Evolutionary conservation across 768 basidiomycete genomes (phyloP).

Genomic region (Leccinellum luteum): DNA sequence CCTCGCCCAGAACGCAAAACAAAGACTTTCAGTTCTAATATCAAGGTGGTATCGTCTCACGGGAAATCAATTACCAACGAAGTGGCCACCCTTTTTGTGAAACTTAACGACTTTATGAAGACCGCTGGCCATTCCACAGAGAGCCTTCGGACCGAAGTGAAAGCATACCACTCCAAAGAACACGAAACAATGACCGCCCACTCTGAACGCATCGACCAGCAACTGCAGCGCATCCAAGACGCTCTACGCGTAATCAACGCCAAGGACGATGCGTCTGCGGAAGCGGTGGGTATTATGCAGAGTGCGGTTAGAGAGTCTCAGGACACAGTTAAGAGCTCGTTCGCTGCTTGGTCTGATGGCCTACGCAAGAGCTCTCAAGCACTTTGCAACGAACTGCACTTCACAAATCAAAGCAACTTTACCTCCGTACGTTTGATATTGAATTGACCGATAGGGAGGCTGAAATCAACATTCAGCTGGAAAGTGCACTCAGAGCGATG

Average conservation of each 20-base stretch:
- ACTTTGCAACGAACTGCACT: slow-evolving; percentile 47
- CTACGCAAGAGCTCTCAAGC: slow-evolving; percentile 48
- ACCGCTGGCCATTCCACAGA: slow-evolving; percentile 50
- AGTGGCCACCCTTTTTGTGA: slow-evolving; percentile 50
- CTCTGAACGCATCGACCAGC: slow-evolving; percentile 54
- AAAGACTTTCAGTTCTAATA: slow-evolving; percentile 59
- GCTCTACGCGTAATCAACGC: slow-evolving; percentile 52
- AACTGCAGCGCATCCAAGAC: slow-evolving; percentile 53
- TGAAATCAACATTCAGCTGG: slow-evolving; percentile 37
- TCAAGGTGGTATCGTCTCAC: slow-evolving; percentile 60
- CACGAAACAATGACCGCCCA: slow-evolving; percentile 49
- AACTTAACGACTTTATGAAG: slow-evolving; percentile 61
- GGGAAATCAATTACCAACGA: slow-evolving; percentile 57
- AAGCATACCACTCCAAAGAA: slow-evolving; percentile 55
- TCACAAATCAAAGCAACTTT: slow-evolving; percentile 44
- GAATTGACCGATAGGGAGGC: not conserved
- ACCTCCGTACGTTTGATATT: slow-evolving; percentile 35
- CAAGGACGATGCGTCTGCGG: slow-evolving; percentile 53
- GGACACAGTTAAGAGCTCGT: slow-evolving; percentile 49
- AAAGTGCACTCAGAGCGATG: slow-evolving; percentile 57
- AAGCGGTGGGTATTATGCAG: slow-evolving; percentile 49
- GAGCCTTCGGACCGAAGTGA: slow-evolving; percentile 54
- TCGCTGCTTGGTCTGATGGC: slow-evolving; percentile 53
- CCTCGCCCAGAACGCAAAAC: slow-evolving; percentile 66
- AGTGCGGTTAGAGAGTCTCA: slow-evolving; percentile 50